These are phyloP conservation scores for Macroventuria anomochaeta DNA, from an alignment of 2,329 filamentous ascomycete genomes.

Conservation along the genomic window DNA sequence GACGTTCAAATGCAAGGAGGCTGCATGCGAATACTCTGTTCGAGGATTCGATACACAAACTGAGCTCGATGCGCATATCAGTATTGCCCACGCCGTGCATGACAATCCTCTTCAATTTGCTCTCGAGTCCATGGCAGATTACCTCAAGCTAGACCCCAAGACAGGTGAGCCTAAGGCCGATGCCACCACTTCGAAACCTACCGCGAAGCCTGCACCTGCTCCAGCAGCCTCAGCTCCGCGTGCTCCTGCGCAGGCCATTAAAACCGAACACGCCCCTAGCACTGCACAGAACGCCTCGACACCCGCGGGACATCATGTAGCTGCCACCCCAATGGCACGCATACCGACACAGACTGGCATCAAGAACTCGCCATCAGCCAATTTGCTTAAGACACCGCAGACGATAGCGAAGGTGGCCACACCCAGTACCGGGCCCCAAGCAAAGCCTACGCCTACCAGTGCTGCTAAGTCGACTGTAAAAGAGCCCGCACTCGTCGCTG, in stretches of 20 bases:
- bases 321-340: conserved; percentile 48
- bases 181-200: conserved; percentile 29
- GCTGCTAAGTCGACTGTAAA: conserved; percentile 36
- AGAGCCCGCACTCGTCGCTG: conserved; percentile 26
- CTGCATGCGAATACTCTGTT: conserved; percentile 60
- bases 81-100: conserved; percentile 60
- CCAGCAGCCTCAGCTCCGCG: conserved; percentile 23
- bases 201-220: conserved; percentile 29
- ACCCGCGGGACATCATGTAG: conserved; percentile 39
- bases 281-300: conserved; percentile 45
- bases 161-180: conserved; percentile 46
- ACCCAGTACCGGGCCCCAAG: conserved; percentile 40
- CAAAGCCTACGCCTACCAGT: conserved; percentile 43
- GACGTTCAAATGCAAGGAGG: conserved; percentile 61
- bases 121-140: conserved; percentile 59
- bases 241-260: conserved; percentile 35
- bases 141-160: conserved; percentile 58
- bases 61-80: conserved; percentile 62
- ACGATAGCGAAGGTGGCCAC: conserved; percentile 43
- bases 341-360: conserved; percentile 47
- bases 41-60: conserved; percentile 62
- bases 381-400: conserved; percentile 49
- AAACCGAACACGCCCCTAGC: conserved; percentile 45
- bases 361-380: conserved; percentile 47
- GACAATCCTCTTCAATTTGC: conserved; percentile 64